Evolutionary conservation across 495 filamentous ascomycete genomes (phyloP), one percentile per base, ranked within the genome.

Genomic region (Aspergillus haitiensis): DNA sequence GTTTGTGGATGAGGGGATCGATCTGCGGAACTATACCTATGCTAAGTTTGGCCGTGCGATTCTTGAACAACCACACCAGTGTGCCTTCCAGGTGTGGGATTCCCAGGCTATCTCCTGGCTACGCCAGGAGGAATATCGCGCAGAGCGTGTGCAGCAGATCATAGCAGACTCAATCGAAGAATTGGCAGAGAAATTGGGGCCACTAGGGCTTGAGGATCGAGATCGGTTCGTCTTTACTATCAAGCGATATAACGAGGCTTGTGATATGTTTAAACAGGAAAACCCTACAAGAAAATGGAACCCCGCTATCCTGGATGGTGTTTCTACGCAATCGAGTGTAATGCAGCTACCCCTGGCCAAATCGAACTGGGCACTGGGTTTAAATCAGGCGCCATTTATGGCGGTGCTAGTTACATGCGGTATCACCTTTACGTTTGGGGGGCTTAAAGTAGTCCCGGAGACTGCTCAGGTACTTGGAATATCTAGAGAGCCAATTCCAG

Each of bases 401-500:
- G 84, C 84, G 7, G 82, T 87, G 49, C 77, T 80, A 54, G 82
- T 87, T 7, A 77, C 78, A 1, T 78, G 77, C 34, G 86, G 86
- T 6, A 78, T 88, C 47, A 87, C 84, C 0, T 88, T 87, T 62
- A 87, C 85, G 0, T 88, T 87, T 67, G 86, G 85, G 2, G 86
- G 85, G 0, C 64, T 88, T 3, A 77, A 75, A 7, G 73, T 82
- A 7, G 71, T 82, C 45, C 75, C 79, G 0, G 63, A 78, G 49
- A 79, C 75, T 2, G 73, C 79, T 5, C 73, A 67, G 11, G 75
- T 86, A 6, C 61, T 86, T 16, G 77, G 70, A 7, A 66, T 61
- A 3, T 81, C 78, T 5, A 63, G 68, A n/a, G 55, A 56, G 1
- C 66, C 69, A 6, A 74, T 88, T 12, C 76, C 75, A 3, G 82